Evolutionary conservation across 495 filamentous ascomycete species (phyloP).

Genomic region (Talaromyces borbonicus): DNA sequence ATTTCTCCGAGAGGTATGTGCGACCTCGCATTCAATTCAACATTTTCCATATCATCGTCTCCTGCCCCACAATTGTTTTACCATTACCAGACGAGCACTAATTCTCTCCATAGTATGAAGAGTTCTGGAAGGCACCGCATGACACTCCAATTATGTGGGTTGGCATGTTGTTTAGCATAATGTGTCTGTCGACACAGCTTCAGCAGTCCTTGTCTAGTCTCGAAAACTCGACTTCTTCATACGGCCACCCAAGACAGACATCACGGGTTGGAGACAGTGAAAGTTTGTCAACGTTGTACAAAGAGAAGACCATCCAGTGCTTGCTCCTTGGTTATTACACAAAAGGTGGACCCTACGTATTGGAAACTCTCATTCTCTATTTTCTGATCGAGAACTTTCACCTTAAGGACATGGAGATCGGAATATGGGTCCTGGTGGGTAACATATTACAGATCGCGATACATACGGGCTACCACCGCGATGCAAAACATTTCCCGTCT

Average conservation of each 20-base stretch:
- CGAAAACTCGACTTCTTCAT: too few relatives aligned
- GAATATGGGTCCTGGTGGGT: slow-evolving; percentile 37
- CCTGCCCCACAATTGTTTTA: too few relatives aligned
- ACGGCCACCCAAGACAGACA: too few relatives aligned
- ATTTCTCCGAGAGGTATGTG: slow-evolving; percentile 6
- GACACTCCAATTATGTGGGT: slow-evolving; percentile 30
- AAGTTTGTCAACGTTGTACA: neutral
- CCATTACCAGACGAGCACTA: too few relatives aligned
- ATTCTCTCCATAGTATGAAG: slow-evolving; percentile 21
- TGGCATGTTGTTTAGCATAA: slow-evolving; percentile 15
- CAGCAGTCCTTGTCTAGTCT: neutral
- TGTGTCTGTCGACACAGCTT: slow-evolving; percentile 6
- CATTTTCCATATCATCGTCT: too few relatives aligned
- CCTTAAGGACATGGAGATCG: slow-evolving; percentile 30
- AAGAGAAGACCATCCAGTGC: slow-evolving; percentile 23
- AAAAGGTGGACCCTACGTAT: slow-evolving; percentile 28
- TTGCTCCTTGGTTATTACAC: slow-evolving; percentile 36
- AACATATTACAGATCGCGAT: slow-evolving; percentile 41
- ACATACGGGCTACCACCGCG: slow-evolving; percentile 47
- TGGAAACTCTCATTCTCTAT: slow-evolving; percentile 42
- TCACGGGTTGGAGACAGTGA: too few relatives aligned
- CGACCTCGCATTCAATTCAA: too few relatives aligned
- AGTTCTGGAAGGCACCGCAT: slow-evolving; percentile 33
- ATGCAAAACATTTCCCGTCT: slow-evolving; percentile 16
- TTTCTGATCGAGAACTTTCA: slow-evolving; percentile 34